These are phyloP conservation scores for Astrephomene gubernaculifera DNA, from an alignment of 139 green algal species.

Conservation along the genomic window DNA sequence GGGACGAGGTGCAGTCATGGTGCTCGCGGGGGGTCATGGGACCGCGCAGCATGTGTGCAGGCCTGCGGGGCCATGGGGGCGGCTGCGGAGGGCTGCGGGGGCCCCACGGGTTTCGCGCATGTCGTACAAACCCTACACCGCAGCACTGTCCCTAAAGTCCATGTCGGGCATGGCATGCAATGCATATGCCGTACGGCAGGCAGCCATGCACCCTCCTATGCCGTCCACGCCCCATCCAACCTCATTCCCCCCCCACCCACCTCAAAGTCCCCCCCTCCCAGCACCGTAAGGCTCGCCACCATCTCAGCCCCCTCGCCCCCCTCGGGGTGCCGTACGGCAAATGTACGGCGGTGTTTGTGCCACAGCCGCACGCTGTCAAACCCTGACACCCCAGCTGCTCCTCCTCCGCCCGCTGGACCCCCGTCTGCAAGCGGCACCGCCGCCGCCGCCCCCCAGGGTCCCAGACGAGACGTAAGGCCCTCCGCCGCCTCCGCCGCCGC, in stretches of 20 bases:
- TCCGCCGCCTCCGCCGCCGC: neutral
- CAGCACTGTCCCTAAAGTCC: too few relatives aligned
- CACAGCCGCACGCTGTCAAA: slow-evolving; percentile 48
- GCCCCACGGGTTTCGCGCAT: too few relatives aligned
- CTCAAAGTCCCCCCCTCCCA: slow-evolving; percentile 30
- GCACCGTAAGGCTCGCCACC: slow-evolving; percentile 23
- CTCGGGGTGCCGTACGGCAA: slow-evolving; percentile 29
- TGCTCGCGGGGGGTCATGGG: too few relatives aligned
- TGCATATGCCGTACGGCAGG: too few relatives aligned
- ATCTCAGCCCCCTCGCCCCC: slow-evolving; percentile 30
- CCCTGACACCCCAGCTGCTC: neutral
- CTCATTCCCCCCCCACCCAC: slow-evolving; percentile 7
- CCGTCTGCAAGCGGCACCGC: too few relatives aligned
- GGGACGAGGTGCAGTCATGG: too few relatives aligned
- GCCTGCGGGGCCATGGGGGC: too few relatives aligned
- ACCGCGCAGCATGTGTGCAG: too few relatives aligned
- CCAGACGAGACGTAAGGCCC: neutral
- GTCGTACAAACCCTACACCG: too few relatives aligned
- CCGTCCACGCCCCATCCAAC: neutral
- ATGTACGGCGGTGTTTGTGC: slow-evolving; percentile 15
- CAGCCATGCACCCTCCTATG: too few relatives aligned
- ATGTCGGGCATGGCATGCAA: too few relatives aligned
- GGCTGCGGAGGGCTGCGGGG: too few relatives aligned
- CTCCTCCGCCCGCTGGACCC: neutral
- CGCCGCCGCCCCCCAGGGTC: neutral